Percentiles rank a stretch among this genome's conserved stretches.
Conservation (phyloP, 805 yeast species). For the Pichia eremophila region DNA sequence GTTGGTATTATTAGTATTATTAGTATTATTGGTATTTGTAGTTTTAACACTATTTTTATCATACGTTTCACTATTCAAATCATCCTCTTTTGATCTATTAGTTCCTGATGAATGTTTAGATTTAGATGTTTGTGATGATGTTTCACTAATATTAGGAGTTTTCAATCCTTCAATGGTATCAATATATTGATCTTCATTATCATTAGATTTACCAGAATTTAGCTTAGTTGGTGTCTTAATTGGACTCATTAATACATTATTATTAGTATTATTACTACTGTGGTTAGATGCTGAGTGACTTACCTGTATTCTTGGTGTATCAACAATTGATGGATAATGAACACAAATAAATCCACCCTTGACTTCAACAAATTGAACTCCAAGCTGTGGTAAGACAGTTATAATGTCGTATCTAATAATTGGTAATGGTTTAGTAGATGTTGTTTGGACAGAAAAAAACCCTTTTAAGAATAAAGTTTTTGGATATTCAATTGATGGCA, state of each 20-base stretch:
- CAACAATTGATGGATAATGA: slow-evolving; percentile 44
- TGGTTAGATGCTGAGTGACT: background rate
- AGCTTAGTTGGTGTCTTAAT: slow-evolving; percentile 7
- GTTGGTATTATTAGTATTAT: too few species aligned
- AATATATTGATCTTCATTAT: slow-evolving; percentile 10
- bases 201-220: slow-evolving; percentile 12
- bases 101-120: slow-evolving; percentile 14
- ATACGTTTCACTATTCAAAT: slow-evolving; percentile 1
- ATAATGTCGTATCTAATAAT: slow-evolving; percentile 80
- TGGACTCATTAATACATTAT: slow-evolving; percentile 1
- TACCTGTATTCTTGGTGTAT: slow-evolving; percentile 3
- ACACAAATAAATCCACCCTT: slow-evolving; percentile 89
- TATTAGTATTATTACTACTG: background rate
- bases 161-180: slow-evolving; percentile 6
- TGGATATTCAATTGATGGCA: slow-evolving; percentile 94
- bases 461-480: slow-evolving; percentile 87
- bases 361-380: slow-evolving; percentile 79
- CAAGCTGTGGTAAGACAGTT: slow-evolving; percentile 61
- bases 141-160: slow-evolving; percentile 12
- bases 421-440: slow-evolving; percentile 86
- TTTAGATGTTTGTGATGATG: slow-evolving; percentile 11
- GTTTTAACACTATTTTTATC: background rate
- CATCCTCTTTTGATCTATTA: slow-evolving; percentile 23
- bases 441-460: slow-evolving; percentile 88
- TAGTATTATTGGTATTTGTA: too few species aligned